phyloP scores from a whole-genome alignment of 1,284 basidiomycete genomes.

The Polyporus tsugae region DNA sequence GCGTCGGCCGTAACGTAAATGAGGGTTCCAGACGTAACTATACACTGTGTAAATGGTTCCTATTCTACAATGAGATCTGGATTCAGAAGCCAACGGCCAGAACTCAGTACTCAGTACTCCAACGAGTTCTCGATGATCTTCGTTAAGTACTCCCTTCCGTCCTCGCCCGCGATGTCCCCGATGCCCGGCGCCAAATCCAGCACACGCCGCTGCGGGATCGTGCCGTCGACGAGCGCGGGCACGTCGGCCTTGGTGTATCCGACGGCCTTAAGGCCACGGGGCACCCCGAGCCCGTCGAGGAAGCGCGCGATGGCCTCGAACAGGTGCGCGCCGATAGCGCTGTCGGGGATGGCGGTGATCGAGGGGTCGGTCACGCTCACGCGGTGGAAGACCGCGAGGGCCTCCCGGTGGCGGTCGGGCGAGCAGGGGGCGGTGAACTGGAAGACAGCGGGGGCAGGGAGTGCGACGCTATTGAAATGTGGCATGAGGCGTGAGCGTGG shows the following conservation, averaged over 20 bases:
- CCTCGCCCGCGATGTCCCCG: constrained; percentile 79
- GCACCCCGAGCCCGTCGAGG: constrained; percentile 87
- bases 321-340: constrained; percentile 82
- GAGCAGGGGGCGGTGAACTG: constrained; percentile 93
- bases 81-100: not conserved
- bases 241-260: constrained; percentile 81
- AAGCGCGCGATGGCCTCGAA: constrained; percentile 93
- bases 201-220: constrained; percentile 88
- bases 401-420: constrained; percentile 90
- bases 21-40: not conserved
- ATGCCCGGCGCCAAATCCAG: constrained; percentile 89
- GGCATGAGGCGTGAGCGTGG: not conserved
- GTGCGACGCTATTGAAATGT: constrained; percentile 64
- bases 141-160: constrained; percentile 82
- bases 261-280: constrained; percentile 87
- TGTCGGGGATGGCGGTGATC: constrained; percentile 81
- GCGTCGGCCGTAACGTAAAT: not conserved
- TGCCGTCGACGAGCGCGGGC: constrained; percentile 81
- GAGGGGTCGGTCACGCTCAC: constrained; percentile 72
- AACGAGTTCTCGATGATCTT: constrained; percentile 80
- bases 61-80: constrained; percentile 12
- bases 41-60: not conserved
- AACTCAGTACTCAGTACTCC: constrained; percentile 63
- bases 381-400: constrained; percentile 83
- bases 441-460: constrained; percentile 95